Evolutionary conservation across 345 rosid genomes (phyloP).

Genomic region (Tarenaya hassleriana): DNA sequence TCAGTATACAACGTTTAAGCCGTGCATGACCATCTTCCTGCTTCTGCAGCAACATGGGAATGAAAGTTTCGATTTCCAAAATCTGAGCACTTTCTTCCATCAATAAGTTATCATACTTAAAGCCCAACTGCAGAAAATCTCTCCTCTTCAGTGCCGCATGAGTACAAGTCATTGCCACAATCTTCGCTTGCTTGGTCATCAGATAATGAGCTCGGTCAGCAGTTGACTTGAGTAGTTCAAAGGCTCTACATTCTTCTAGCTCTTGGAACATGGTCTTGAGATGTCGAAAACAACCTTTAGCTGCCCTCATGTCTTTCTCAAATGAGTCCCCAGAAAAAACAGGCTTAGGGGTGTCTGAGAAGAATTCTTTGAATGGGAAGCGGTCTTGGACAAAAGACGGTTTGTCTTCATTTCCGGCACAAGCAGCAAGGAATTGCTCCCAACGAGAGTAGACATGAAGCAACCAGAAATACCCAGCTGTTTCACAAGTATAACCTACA

Average conservation of each 20-base stretch:
- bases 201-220: constrained; percentile 98
- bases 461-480: constrained; percentile 98
- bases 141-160: constrained; percentile 98
- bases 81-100: constrained; percentile 99
- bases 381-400: constrained; percentile 69
- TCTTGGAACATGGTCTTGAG: constrained; percentile 91
- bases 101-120: constrained; percentile 91
- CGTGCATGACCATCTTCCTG: constrained; percentile 99
- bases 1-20: constrained; percentile 92
- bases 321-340: constrained; percentile 79
- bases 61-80: constrained; percentile 97
- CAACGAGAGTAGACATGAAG: constrained; percentile 95
- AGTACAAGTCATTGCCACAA: constrained; percentile 99
- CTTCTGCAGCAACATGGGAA: constrained; percentile 97
- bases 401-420: constrained; percentile 72
- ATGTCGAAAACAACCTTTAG: constrained; percentile 89
- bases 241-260: constrained; percentile 98
- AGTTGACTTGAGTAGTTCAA: constrained; percentile 97
- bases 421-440: constrained; percentile 92
- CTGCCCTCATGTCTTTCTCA: constrained; percentile 92
- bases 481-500: constrained; percentile 98
- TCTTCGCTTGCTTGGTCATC: constrained; percentile 98
- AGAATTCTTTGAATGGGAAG: constrained; percentile 89
- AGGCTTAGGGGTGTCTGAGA: constrained; percentile 72
- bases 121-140: constrained; percentile 95